Evolutionary conservation across 192 early-diverging fungal genomes (phyloP), one percentile per base, ranked within the genome.

Genomic region (Blastocladiella britannica): DNA sequence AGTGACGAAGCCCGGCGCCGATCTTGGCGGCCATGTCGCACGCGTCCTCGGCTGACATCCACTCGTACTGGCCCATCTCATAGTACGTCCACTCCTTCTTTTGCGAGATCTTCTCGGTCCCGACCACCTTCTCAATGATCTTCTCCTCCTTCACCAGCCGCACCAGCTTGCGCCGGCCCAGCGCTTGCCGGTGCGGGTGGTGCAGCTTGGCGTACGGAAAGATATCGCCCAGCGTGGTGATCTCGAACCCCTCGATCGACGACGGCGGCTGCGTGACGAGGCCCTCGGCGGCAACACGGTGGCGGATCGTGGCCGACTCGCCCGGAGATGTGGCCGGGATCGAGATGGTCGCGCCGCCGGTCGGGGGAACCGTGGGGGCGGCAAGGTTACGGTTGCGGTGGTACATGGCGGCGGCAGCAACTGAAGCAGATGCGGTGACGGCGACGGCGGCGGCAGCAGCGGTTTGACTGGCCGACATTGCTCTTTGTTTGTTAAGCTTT

Each of bases 51-150:
- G 86, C 91, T 53, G 80, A 87, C 61, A 87, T 65, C 80, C 85
- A 97, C 60, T 75, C 58, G 74, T 83, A 94, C n/a, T 62, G 69
- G 15, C 81, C 77, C 57, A 93, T 71, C 65, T 82, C 75, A 64
- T 85, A 85, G 63, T 76, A 88, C 59, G 75, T 85, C 88, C 87
- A 89, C 27, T 56, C 80, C 67, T 95, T 95, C 57, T 65, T 81
- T 60, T 84, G 79, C 43, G 69, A 76, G 26, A 64, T 66, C 62
- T 76, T 72, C 47, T 68, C 64, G 43, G 81, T 82, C 29, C 70
- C 67, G 15, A 75, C 66, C 26, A 70, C 61, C 64, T 82, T 83
- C 22, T 63, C 78, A 29, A 82, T 67, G 56, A 77, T 67, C 70
- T 89, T 89, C 56, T 83, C 77, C 61, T 89, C 87, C 62, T 83